Percentiles rank a stretch among this genome's conserved stretches.
These are phyloP conservation scores for Ascochyta rabiei DNA, from an alignment of 2,329 filamentous ascomycete species.

Conservation along the genomic window DNA sequence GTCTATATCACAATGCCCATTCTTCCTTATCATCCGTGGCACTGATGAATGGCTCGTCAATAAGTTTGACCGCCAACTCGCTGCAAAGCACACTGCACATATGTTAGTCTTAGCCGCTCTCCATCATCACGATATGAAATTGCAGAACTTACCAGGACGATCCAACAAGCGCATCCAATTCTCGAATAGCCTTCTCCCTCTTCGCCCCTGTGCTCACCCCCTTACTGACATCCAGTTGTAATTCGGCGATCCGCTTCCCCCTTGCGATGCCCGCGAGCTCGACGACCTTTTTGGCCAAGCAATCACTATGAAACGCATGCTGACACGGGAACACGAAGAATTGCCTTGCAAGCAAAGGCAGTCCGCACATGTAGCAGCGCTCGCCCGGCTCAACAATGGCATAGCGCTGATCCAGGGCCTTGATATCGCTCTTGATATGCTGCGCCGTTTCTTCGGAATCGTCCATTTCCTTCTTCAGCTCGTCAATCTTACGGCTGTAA, in stretches of 20 bases:
- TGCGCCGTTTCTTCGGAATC: conserved; percentile 85
- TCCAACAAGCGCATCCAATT: conserved; percentile 90
- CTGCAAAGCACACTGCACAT: conserved; percentile 80
- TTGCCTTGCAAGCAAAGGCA: conserved; percentile 85
- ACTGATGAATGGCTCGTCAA: conserved; percentile 90
- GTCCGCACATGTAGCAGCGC: conserved; percentile 84
- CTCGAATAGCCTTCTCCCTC: conserved; percentile 82
- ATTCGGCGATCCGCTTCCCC: conserved; percentile 79
- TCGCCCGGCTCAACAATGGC: conserved; percentile 97
- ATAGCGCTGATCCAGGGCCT: conserved; percentile 83
- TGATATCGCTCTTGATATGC: conserved; percentile 90
- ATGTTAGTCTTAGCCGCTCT: conserved; percentile 23
- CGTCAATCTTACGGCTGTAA: conserved; percentile 89
- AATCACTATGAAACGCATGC: conserved; percentile 96
- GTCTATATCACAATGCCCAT: conserved; percentile 65
- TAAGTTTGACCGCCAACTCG: conserved; percentile 90
- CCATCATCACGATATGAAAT: neutral
- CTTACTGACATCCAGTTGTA: conserved; percentile 82
- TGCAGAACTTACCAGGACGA: conserved; percentile 75
- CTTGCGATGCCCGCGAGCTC: conserved; percentile 79
- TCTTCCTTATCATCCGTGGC: conserved; percentile 75
- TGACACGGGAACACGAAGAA: conserved; percentile 99
- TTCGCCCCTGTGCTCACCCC: conserved; percentile 72
- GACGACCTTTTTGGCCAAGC: conserved; percentile 82
- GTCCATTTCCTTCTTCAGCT: conserved; percentile 92